Base-by-base conservation (phyloP, 345 rosid species). In the Populus tremula region DNA sequence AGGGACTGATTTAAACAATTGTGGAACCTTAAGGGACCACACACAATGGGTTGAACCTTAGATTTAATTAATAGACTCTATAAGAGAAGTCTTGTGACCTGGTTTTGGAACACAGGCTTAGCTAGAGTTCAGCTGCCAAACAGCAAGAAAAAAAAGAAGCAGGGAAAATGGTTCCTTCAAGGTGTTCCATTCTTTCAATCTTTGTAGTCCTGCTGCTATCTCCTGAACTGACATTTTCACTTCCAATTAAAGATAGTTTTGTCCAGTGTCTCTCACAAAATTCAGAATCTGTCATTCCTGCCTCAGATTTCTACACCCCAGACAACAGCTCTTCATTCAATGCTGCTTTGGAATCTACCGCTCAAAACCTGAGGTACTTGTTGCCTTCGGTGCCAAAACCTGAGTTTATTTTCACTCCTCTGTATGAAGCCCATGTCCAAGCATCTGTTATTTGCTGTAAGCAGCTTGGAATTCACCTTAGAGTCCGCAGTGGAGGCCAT, bases 401-500 rank as follows among this genome's bases (percentile, higher is more conserved):
- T 18, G 62, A 29, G 17, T 77, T 77, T 62, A 82, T 82, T 45
- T 82, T 82, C 81, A 82, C 84, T 1, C 84, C 84, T 16, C 33
- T 70, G 25, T 74, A 62, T 12, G 84, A 77, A 73, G 63, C 81
- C 68, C 84, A 82, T 29, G 29, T 82, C 81, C 84, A 77, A 25
- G 71, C 81, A 29, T 56, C 84, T 5, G 84, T 82, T 64, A 62
- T 64, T 12, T 82, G 84, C 64, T 49, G 78, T 4, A 77, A 74
- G 8, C 27, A 41, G 29, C 78, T 82, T 2, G 78, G 75, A 23
- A 74, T 82, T 33, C 76, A 77, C 50, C 76, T 74, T 11, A 12
- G 78, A 17, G 31, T 82, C 38, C 84, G 84, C 0, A 82, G 84
- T 14, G 82, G 82, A 1, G 82, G 82, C 35, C 82, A 79, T 69